phyloP scores from a whole-genome alignment of 2,329 filamentous ascomycete species.

The Ascochyta lentis region DNA sequence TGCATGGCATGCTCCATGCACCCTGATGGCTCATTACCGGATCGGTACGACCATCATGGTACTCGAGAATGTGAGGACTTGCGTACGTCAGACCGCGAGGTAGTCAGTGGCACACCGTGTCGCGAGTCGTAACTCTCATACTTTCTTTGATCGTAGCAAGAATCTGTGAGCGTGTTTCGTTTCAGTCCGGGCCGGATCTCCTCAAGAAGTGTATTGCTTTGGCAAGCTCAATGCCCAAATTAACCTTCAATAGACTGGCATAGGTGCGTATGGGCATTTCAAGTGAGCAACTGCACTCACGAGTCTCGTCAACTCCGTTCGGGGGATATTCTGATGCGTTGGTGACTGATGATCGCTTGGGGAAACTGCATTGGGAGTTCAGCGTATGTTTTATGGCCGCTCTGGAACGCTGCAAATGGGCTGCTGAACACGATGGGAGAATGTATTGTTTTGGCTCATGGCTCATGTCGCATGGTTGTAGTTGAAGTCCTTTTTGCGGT shows the following conservation, averaged over 20 bases:
- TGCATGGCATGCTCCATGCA: slow-evolving; percentile 18
- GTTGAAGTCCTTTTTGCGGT: slow-evolving; percentile 18
- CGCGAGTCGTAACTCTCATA: not conserved
- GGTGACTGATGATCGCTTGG: not conserved
- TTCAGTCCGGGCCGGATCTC: not conserved
- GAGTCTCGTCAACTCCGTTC: not conserved
- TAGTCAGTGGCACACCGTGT: not conserved
- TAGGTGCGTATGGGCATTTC: not conserved
- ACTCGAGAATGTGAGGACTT: slow-evolving; percentile 16
- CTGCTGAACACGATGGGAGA: slow-evolving; percentile 6
- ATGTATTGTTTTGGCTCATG: slow-evolving; percentile 8
- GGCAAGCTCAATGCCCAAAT: not conserved
- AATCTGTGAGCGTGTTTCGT: not conserved
- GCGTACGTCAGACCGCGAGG: no score
- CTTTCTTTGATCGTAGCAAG: not conserved
- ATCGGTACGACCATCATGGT: slow-evolving; percentile 31
- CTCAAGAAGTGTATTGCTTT: not conserved
- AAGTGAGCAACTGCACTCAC: not conserved
- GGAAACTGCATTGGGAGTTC: slow-evolving; percentile 12
- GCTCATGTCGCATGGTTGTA: slow-evolving; percentile 21
- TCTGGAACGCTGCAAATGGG: slow-evolving; percentile 14
- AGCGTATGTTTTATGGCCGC: slow-evolving; percentile 6
- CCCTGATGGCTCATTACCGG: slow-evolving; percentile 29
- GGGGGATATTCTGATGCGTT: slow-evolving; percentile 1
- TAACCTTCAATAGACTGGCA: not conserved